A percentile compares a stretch with the other conserved stretches of the same genome.
Evolutionary conservation across 768 basidiomycete genomes (phyloP).

Genomic region (Scleroderma bovista): DNA sequence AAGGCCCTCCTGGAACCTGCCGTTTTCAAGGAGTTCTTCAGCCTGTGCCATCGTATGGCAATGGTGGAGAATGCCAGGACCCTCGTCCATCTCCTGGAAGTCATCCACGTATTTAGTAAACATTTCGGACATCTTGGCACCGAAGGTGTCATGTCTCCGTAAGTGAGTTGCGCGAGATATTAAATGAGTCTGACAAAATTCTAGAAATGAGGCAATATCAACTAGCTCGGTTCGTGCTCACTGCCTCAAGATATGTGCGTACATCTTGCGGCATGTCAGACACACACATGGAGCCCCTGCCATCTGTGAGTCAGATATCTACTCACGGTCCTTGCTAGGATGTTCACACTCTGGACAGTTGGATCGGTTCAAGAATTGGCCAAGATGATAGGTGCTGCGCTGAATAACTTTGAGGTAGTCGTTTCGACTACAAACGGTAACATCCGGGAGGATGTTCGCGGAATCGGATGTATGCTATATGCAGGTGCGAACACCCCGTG

Average conservation of each 20-base stretch:
- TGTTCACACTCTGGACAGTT: slow-evolving; percentile 36
- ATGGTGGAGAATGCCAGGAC: slow-evolving; percentile 76
- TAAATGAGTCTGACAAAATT: background rate
- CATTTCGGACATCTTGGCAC: slow-evolving; percentile 27
- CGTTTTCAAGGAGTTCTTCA: slow-evolving; percentile 86
- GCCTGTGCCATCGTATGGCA: slow-evolving; percentile 83
- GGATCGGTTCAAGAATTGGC: slow-evolving; percentile 48
- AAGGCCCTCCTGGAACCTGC: slow-evolving; percentile 73
- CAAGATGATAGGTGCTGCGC: slow-evolving; percentile 56
- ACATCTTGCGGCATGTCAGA: slow-evolving; percentile 68
- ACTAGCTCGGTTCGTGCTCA: slow-evolving; percentile 42
- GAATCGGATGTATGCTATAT: slow-evolving; percentile 75
- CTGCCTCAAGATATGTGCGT: slow-evolving; percentile 79
- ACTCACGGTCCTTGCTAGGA: slow-evolving; percentile 7
- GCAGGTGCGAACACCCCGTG: slow-evolving; percentile 42
- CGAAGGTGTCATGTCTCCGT: slow-evolving; percentile 18
- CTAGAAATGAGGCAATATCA: slow-evolving; percentile 29
- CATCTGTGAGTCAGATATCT: slow-evolving; percentile 41
- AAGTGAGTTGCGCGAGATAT: background rate
- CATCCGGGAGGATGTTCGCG: slow-evolving; percentile 70
- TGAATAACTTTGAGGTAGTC: slow-evolving; percentile 56
- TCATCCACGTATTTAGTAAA: slow-evolving; percentile 53
- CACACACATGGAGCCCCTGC: slow-evolving; percentile 47
- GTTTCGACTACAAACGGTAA: slow-evolving; percentile 49
- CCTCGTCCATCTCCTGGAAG: slow-evolving; percentile 67